A percentile compares a stretch with the other conserved stretches of the same genome.
These are phyloP conservation scores for Xylariaceae sp. DNA, from an alignment of 2,329 filamentous ascomycete species.

Conservation along the genomic window DNA sequence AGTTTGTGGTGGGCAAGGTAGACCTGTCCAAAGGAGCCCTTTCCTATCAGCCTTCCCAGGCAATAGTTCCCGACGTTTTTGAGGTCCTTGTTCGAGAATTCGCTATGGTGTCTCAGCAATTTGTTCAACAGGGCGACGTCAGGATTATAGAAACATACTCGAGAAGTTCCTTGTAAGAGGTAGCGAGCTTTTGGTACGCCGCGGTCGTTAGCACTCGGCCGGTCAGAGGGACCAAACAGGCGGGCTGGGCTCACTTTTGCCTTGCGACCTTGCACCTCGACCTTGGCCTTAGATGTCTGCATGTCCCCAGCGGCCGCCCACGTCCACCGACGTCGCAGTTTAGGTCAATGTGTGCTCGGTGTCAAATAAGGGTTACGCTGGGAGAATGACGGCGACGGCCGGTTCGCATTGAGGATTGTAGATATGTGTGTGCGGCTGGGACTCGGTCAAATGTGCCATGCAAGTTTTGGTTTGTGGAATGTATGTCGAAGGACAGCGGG, in stretches of 20 bases:
- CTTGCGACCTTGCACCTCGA: constrained; percentile 41
- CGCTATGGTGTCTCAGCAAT: constrained; percentile 53
- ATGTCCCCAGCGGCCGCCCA: constrained; percentile 25
- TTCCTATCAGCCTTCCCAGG: constrained; percentile 87
- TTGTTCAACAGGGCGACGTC: background rate
- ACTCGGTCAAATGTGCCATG: too few species aligned
- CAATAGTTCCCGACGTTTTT: constrained; percentile 93
- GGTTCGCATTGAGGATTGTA: too few species aligned
- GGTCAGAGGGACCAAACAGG: background rate
- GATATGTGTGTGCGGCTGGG: too few species aligned
- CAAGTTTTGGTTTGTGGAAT: too few species aligned
- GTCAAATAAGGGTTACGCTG: too few species aligned
- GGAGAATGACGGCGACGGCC: too few species aligned
- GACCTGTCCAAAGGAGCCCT: constrained; percentile 97
- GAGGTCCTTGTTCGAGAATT: constrained; percentile 89
- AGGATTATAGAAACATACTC: constrained; percentile 75
- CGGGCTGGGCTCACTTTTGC: constrained; percentile 32
- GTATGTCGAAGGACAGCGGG: too few species aligned
- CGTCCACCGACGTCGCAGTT: constrained; percentile 24
- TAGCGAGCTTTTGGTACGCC: constrained; percentile 80
- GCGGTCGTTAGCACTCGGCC: constrained; percentile 9
- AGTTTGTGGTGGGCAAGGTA: constrained; percentile 95
- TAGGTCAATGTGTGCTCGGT: too few species aligned
- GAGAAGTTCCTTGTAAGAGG: constrained; percentile 93
- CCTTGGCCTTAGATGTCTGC: constrained; percentile 42